phyloP scores from a whole-genome alignment of 192 early-diverging fungal genomes.

The Coemansia furcata region DNA sequence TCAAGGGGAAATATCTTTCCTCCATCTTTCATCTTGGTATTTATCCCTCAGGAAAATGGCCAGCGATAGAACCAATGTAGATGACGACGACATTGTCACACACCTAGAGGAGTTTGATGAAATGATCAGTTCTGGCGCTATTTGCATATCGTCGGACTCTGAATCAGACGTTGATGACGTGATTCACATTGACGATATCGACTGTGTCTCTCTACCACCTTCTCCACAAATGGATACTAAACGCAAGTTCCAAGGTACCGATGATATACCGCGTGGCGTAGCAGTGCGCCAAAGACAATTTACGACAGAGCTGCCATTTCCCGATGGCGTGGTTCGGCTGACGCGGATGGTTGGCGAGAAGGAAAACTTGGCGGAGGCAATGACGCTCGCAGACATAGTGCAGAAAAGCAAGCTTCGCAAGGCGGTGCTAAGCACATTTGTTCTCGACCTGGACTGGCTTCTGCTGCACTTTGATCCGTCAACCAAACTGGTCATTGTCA shows the following conservation, averaged over 20 bases:
- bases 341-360: slow-evolving; percentile 16
- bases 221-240: background rate
- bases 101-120: slow-evolving; percentile 24
- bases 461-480: slow-evolving; percentile 28
- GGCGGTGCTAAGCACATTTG: slow-evolving; percentile 57
- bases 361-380: background rate
- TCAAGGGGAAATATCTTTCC: background rate
- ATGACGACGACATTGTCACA: slow-evolving; percentile 5
- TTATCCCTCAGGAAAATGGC: background rate
- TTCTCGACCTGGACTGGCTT: slow-evolving; percentile 55
- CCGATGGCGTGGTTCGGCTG: slow-evolving; percentile 15
- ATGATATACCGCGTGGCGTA: background rate
- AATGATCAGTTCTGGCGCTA: slow-evolving; percentile 14
- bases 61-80: background rate
- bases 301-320: slow-evolving; percentile 12
- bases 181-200: background rate
- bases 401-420: slow-evolving; percentile 40
- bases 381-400: slow-evolving; percentile 14
- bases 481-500: slow-evolving; percentile 38
- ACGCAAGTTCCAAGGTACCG: background rate
- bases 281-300: background rate
- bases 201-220: background rate
- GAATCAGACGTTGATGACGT: background rate
- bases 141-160: slow-evolving; percentile 23
- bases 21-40: background rate